These are phyloP conservation scores for Apodospora peruviana DNA, from an alignment of 495 filamentous ascomycete genomes.

Conservation along the genomic window DNA sequence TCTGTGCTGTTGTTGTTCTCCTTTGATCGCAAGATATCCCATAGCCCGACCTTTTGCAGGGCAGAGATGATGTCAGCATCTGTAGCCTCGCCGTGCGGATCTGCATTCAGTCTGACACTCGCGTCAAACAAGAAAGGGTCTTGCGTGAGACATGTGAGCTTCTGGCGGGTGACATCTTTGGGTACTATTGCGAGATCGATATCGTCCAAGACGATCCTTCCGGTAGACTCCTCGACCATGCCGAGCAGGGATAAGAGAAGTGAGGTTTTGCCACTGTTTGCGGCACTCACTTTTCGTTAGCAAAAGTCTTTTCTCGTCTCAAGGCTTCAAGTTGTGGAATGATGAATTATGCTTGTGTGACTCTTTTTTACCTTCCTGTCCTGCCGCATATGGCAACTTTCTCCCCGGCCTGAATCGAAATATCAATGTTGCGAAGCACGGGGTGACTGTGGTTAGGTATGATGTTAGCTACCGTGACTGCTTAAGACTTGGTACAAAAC, in stretches of 20 bases:
- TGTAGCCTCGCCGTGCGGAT: slow-evolving; percentile 2
- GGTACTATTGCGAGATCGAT: slow-evolving; percentile 1
- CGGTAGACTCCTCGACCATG: slow-evolving; percentile 2
- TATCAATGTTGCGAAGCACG: slow-evolving; percentile 1
- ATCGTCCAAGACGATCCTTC: neutral
- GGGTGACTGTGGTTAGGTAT: neutral
- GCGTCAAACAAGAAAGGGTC: slow-evolving; percentile 4
- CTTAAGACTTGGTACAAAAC: neutral
- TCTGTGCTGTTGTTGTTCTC: neutral
- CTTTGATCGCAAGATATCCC: neutral
- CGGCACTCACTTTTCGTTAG: neutral
- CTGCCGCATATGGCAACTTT: slow-evolving; percentile 3
- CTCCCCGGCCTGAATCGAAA: neutral
- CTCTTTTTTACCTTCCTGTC: slow-evolving; percentile 6
- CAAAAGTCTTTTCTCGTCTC: neutral
- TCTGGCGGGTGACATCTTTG: neutral
- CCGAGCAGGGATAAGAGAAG: slow-evolving; percentile 2
- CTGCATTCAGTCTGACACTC: slow-evolving; percentile 1
- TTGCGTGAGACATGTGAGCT: slow-evolving; percentile 3
- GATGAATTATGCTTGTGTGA: neutral
- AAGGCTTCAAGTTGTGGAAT: neutral
- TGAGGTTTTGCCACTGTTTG: slow-evolving; percentile 3
- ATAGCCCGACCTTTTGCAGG: slow-evolving; percentile 1
- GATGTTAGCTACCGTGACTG: neutral
- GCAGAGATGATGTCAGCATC: slow-evolving; percentile 1